Conservation (phyloP, 176 grass and related monocot genomes). For the Themeda triandra region DNA sequence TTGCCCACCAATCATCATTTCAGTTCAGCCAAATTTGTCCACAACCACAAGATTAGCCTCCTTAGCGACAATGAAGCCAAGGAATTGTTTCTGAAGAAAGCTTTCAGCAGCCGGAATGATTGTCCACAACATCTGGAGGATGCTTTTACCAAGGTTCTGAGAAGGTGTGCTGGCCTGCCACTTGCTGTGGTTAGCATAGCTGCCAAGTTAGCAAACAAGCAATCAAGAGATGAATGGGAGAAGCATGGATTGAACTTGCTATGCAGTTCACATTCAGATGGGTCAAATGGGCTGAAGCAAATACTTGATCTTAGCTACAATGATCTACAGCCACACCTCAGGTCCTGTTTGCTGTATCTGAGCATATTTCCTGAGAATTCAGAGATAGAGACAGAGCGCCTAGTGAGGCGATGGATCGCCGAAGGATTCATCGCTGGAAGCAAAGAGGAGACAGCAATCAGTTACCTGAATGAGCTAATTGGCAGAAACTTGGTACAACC, state of each 20-base stretch:
- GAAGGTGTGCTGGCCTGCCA: constrained; percentile 30
- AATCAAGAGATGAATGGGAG: constrained; percentile 15
- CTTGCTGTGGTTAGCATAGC: constrained; percentile 26
- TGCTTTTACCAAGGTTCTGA: not conserved
- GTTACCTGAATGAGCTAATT: constrained; percentile 34
- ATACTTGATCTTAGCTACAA: constrained; percentile 31
- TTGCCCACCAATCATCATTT: constrained; percentile 2
- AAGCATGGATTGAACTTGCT: not conserved
- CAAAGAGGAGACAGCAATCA: constrained; percentile 2
- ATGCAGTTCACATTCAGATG: not conserved
- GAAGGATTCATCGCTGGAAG: constrained; percentile 7
- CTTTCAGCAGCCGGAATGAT: too few species aligned
- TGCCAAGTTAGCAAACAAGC: not conserved
- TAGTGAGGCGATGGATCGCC: constrained; percentile 35
- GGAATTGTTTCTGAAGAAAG: constrained; percentile 6
- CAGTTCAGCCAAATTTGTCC: not conserved
- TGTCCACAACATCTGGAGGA: constrained; percentile 11
- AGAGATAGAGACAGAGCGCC: not conserved
- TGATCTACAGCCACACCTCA: constrained; percentile 24
- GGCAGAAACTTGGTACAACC: constrained; percentile 22
- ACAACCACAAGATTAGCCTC: constrained; percentile 21
- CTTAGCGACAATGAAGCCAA: constrained; percentile 1
- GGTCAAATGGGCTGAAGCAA: not conserved
- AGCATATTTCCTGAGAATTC: constrained; percentile 35
- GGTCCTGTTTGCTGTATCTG: constrained; percentile 21